Conservation (phyloP, 345 rosid genomes). For the Camelina sativa region DNA sequence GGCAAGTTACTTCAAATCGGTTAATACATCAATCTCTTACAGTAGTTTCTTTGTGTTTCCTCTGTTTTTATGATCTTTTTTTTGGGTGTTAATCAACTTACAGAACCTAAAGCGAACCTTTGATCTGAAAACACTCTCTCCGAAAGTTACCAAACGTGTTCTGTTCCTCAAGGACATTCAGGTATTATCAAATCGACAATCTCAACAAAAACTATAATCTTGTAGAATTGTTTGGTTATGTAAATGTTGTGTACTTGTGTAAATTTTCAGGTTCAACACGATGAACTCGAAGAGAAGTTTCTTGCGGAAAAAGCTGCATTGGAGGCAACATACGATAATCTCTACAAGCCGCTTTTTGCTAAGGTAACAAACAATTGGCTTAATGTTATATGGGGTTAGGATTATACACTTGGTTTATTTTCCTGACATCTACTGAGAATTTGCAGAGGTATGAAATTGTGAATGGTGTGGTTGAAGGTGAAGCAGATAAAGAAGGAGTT, state of each 20-base stretch:
- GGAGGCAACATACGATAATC: conserved; percentile 30
- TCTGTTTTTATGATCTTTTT: background rate
- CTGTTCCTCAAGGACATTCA: conserved; percentile 43
- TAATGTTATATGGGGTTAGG: background rate
- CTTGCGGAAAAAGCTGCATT: conserved; percentile 38
- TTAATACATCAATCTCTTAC: background rate
- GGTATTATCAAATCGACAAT: conserved; percentile 8
- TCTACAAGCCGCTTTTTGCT: conserved; percentile 39
- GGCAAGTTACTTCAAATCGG: conserved; percentile 25
- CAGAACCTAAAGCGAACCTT: conserved; percentile 40
- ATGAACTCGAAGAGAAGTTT: conserved; percentile 45
- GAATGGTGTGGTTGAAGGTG: conserved; percentile 40
- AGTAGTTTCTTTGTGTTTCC: background rate
- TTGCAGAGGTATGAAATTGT: conserved; percentile 49
- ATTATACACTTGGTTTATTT: background rate
- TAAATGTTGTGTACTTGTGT: conserved; percentile 8
- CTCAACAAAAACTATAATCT: background rate
- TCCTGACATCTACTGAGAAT: background rate
- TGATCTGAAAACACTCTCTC: conserved; percentile 35
- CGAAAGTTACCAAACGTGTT: conserved; percentile 41
- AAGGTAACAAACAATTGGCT: conserved; percentile 20
- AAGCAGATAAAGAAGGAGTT: conserved; percentile 59
- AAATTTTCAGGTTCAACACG: conserved; percentile 33
- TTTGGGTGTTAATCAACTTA: background rate
- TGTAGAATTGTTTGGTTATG: background rate